Evolutionary conservation across 805 yeast species (phyloP).

Genomic region (Candida oleophila): DNA sequence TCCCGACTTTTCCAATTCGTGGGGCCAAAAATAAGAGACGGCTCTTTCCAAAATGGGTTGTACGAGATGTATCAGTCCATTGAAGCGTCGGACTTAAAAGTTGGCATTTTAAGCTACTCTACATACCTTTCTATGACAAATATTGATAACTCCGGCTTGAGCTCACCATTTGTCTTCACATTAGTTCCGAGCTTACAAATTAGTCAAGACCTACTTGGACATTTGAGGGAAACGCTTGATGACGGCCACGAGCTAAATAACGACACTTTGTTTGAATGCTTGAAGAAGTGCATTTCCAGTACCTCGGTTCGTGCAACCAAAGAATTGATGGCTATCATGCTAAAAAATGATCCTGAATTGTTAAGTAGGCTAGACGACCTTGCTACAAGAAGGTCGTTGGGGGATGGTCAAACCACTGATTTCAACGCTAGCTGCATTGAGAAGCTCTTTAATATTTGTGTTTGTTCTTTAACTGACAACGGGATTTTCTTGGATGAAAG

Average conservation of each 20-base stretch:
- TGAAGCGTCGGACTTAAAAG: not conserved
- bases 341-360: not conserved
- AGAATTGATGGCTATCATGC: not conserved
- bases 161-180: not conserved
- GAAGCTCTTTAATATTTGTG: constrained; percentile 1
- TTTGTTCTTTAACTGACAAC: constrained; percentile 1
- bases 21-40: not conserved
- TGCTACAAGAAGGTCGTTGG: not conserved
- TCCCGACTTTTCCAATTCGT: not conserved
- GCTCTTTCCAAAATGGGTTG: not conserved
- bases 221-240: not conserved
- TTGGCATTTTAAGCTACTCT: not conserved
- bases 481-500: constrained; percentile 5
- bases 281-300: not conserved
- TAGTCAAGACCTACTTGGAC: not conserved
- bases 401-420: not conserved
- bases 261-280: not conserved
- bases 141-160: not conserved
- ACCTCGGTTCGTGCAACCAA: not conserved
- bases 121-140: not conserved
- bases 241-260: not conserved
- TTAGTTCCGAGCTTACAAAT: not conserved
- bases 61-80: not conserved
- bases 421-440: constrained; percentile 5
- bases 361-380: not conserved